A percentile compares a stretch with the other conserved stretches of the same genome.
Evolutionary conservation across 164 flowering plant species (phyloP).

Genomic region (Echeveria elegans): DNA sequence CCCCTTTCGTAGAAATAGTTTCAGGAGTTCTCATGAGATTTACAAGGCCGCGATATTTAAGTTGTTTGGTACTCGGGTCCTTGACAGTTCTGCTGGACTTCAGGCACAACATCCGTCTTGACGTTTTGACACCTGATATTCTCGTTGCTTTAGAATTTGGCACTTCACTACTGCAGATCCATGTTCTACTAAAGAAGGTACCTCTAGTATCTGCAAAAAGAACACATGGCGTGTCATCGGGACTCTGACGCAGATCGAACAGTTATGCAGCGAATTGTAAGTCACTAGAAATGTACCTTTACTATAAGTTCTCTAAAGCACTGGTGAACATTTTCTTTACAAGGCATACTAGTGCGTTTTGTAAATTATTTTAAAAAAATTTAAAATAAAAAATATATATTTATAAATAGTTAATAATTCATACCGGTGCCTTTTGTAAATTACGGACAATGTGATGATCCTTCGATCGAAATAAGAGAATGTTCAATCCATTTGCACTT

Average conservation of each 20-base stretch:
- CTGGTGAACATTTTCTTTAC: conserved; percentile 55
- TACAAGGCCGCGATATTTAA: no score
- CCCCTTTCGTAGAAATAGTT: no score
- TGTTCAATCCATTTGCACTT: not conserved
- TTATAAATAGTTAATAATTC: no score
- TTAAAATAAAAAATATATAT: no score
- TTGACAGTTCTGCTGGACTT: not conserved
- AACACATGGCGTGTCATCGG: no score
- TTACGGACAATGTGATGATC: no score
- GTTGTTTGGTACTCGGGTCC: no score
- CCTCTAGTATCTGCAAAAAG: conserved; percentile 55
- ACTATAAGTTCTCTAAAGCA: conserved; percentile 66
- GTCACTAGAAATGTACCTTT: conserved; percentile 36
- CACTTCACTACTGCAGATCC: conserved; percentile 63
- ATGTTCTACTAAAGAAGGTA: conserved; percentile 59
- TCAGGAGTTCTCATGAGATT: no score
- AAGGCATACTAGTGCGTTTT: no score
- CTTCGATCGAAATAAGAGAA: no score
- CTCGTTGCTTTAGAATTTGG: conserved; percentile 45
- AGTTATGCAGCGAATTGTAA: not conserved
- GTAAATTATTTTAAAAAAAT: no score
- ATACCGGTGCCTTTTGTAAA: no score
- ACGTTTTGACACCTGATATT: conserved; percentile 19
- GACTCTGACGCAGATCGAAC: conserved; percentile 3
- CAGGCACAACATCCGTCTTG: not conserved